Base-by-base conservation (phyloP, 2,329 filamentous ascomycete species). In the Pyrenophora graminea region DNA sequence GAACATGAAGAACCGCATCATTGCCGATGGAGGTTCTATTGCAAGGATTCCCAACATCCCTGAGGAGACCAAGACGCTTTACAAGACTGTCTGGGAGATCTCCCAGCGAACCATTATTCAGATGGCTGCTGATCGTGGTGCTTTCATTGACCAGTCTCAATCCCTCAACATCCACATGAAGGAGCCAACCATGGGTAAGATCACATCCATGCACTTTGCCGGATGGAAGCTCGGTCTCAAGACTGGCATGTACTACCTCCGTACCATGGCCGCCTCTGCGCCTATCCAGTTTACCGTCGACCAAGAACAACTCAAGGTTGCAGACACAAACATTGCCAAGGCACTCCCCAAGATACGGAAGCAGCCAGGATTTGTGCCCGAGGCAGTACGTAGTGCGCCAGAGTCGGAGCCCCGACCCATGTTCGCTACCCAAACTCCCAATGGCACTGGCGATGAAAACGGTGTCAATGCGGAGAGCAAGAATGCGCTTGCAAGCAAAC, bases 1-100 rank as follows among this genome's bases (percentile, higher is more conserved):
- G 78, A 91, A 91, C 80, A 99, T 99, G 94, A 99, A 99, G 87
- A 99, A 99, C 82, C 91, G 94, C 67, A 99, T 99, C 82, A 99
- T 99, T 69, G 89, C 94, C 51, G 93, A 97, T 57, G 90, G 90
- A 63, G 94, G 94, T 62, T 97, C 93, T 17, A 89, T 99, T 48
- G 94, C 97, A 77, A 93, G 94, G 76, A 93, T 99, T 58, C 90
- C 93, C 71, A 97, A 95, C 78, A 97, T 99, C 58, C 93, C 94
- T 12, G 85, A 89, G 27, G 94, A 99, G 65, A 89, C 96, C 82
- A 99, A 99, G 82, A 86, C 88, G 33, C 84, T 99, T 6, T 99
- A 99, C 85, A 99, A 99, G 87, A 99, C 94, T 3, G 94, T 99
- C 18, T 99, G 94, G 94, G 94, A 99, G 75, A 97, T 99, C 69